Evolutionary conservation across 352 stramenopile species (phyloP).

Genomic region (Phytophthora parvispora): DNA sequence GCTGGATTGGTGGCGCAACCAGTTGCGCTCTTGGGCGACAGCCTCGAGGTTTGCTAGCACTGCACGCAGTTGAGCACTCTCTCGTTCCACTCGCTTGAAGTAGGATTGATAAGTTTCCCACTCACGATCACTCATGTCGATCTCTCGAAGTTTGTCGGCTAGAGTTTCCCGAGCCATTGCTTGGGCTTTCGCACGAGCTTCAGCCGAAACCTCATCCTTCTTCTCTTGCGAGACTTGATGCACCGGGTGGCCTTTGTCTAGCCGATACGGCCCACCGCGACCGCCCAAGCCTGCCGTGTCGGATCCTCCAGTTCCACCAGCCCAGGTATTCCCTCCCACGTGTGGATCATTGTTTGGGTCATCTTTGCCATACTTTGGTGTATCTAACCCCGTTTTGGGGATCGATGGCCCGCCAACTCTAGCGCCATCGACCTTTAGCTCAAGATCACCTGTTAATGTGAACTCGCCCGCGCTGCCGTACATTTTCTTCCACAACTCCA

Average conservation of each 20-base stretch:
- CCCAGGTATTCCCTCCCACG: constrained; percentile 96
- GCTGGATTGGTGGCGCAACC: constrained; percentile 94
- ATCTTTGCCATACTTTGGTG: constrained; percentile 95
- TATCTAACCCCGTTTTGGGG: constrained; percentile 72
- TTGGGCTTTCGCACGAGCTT: constrained; percentile 68
- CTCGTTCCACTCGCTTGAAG: constrained; percentile 75
- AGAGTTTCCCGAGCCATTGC: constrained; percentile 85
- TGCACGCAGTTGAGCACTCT: constrained; percentile 81
- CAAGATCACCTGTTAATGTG: constrained; percentile 16
- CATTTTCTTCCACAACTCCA: constrained; percentile 76
- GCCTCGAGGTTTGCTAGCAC: constrained; percentile 90
- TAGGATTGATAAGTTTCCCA: constrained; percentile 86
- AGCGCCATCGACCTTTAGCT: constrained; percentile 64
- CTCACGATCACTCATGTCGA: constrained; percentile 89
- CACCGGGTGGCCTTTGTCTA: constrained; percentile 95
- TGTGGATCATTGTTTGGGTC: constrained; percentile 96
- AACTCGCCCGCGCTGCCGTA: constrained; percentile 45
- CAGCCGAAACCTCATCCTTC: constrained; percentile 94
- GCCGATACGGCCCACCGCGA: constrained; percentile 94
- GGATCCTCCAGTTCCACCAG: constrained; percentile 93
- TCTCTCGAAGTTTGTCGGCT: constrained; percentile 70
- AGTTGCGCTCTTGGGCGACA: constrained; percentile 89
- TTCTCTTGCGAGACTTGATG: constrained; percentile 96
- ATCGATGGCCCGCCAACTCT: constrained; percentile 51
- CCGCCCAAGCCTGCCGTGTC: constrained; percentile 95